These are phyloP conservation scores for Domatiomyces globalis DNA, from an alignment of 2,329 filamentous ascomycete genomes.

Conservation along the genomic window DNA sequence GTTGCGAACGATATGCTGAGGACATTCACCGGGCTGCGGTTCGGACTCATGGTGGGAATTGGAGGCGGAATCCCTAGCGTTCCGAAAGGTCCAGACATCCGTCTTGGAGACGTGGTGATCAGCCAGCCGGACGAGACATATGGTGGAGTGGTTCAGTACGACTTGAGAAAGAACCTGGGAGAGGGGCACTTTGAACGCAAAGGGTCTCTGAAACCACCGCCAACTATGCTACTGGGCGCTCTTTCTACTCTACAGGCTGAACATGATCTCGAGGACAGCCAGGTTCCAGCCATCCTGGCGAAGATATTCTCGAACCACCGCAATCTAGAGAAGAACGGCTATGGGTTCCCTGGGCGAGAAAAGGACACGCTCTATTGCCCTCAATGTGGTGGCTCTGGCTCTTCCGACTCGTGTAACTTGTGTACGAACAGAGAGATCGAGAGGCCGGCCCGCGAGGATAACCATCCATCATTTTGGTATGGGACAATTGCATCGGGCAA, in stretches of 20 bases:
- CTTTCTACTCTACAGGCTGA: too few species aligned
- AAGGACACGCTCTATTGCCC: too few species aligned
- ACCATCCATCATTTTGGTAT: constrained; percentile 12
- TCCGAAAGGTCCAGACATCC: constrained; percentile 12
- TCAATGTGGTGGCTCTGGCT: too few species aligned
- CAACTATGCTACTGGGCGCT: too few species aligned
- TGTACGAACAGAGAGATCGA: too few species aligned
- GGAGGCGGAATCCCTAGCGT: constrained; percentile 20
- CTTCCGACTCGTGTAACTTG: too few species aligned
- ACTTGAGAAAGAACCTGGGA: constrained; percentile 22
- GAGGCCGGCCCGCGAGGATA: constrained; percentile 3
- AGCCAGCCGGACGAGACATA: constrained; percentile 10
- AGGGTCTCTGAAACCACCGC: constrained; percentile 8
- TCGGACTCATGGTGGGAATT: constrained; percentile 21
- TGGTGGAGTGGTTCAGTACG: constrained; percentile 22
- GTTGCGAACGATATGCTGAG: constrained; percentile 17
- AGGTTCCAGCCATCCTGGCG: too few species aligned
- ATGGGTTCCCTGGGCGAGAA: too few species aligned
- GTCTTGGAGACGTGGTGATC: constrained; percentile 18
- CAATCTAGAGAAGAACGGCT: too few species aligned
- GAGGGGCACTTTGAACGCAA: too few species aligned
- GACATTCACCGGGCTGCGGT: constrained; percentile 18
- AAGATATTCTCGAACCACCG: too few species aligned
- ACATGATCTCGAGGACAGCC: too few species aligned
- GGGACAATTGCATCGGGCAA: constrained; percentile 17